Conservation (phyloP, 805 yeast genomes). For the Spathaspora boniae region DNA sequence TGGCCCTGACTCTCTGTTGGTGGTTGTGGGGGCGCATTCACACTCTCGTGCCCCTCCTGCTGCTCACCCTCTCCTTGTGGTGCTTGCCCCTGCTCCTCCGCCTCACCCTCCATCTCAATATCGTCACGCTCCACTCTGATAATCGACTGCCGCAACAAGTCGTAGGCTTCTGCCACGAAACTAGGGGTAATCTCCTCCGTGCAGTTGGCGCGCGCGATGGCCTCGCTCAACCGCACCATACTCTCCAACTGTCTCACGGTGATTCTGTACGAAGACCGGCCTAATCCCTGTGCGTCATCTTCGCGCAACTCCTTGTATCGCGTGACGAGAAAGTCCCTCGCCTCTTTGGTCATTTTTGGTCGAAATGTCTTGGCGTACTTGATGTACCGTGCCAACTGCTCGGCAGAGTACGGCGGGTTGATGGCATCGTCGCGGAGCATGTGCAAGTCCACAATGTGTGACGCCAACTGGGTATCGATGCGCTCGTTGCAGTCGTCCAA, state of each 20-base stretch:
- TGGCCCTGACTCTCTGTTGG: constrained; percentile 12
- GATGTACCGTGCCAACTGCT: constrained; percentile 83
- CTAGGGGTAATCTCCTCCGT: constrained; percentile 79
- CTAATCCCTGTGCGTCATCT: constrained; percentile 87
- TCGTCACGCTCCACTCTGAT: constrained; percentile 94
- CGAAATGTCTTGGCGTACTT: constrained; percentile 90
- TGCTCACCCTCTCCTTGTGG: constrained; percentile 18
- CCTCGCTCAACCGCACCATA: constrained; percentile 89
- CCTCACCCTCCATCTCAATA: constrained; percentile 74
- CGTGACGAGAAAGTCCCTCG: constrained; percentile 71
- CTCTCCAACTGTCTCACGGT: constrained; percentile 97
- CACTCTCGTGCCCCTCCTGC: constrained; percentile 13
- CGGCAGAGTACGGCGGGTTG: constrained; percentile 83
- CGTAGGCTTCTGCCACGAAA: constrained; percentile 92
- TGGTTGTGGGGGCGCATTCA: constrained; percentile 13
- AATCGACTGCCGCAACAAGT: constrained; percentile 82
- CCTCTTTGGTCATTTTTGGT: constrained; percentile 80
- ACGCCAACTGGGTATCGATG: constrained; percentile 84
- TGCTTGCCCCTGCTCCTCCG: constrained; percentile 8
- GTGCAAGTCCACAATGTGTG: constrained; percentile 89
- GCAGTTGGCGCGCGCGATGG: constrained; percentile 95
- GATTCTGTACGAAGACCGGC: constrained; percentile 83
- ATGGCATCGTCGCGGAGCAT: constrained; percentile 89
- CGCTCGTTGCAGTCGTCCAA: constrained; percentile 92
- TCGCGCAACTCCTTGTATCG: constrained; percentile 82